A percentile compares a stretch with the other conserved stretches of the same genome.
Evolutionary conservation across 2,329 filamentous ascomycete genomes (phyloP).

Genomic region (Zymoseptoria ardabiliae): DNA sequence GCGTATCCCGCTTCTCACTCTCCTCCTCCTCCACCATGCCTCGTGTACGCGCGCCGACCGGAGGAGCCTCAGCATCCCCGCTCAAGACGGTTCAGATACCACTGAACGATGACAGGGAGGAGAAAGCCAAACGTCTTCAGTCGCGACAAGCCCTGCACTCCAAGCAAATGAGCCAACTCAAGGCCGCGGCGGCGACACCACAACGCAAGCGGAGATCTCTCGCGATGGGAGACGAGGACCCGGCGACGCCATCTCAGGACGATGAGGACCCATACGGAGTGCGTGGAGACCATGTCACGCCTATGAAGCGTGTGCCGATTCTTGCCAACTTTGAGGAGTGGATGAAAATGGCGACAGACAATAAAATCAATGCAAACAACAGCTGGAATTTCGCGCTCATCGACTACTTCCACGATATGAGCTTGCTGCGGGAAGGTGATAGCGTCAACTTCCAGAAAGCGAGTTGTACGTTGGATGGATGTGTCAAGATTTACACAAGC

Average conservation of each 20-base stretch:
- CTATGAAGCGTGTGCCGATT: conserved; percentile 92
- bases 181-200: conserved; percentile 61
- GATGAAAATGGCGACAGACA: conserved; percentile 99
- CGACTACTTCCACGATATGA: conserved; percentile 99
- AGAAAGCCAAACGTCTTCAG: conserved; percentile 82
- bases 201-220: conserved; percentile 40
- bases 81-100: conserved; percentile 63
- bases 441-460: conserved; percentile 98
- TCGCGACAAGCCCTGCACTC: conserved; percentile 84
- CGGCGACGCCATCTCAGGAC: conserved; percentile 48
- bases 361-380: conserved; percentile 91
- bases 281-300: conserved; percentile 71
- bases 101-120: conserved; percentile 87
- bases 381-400: conserved; percentile 99
- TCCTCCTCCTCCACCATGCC: conserved; percentile 24
- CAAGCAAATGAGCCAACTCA: conserved; percentile 85
- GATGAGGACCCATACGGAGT: conserved; percentile 39
- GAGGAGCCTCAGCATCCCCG: conserved; percentile 46
- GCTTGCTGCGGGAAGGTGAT: conserved; percentile 87
- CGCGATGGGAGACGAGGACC: conserved; percentile 34
- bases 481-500: conserved; percentile 98
- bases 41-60: conserved; percentile 35
- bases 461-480: conserved; percentile 93
- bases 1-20: background rate
- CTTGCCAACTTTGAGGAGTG: conserved; percentile 98